These are phyloP conservation scores for Nannizziopsis barbatae DNA, from an alignment of 2,329 filamentous ascomycete genomes.

Conservation along the genomic window DNA sequence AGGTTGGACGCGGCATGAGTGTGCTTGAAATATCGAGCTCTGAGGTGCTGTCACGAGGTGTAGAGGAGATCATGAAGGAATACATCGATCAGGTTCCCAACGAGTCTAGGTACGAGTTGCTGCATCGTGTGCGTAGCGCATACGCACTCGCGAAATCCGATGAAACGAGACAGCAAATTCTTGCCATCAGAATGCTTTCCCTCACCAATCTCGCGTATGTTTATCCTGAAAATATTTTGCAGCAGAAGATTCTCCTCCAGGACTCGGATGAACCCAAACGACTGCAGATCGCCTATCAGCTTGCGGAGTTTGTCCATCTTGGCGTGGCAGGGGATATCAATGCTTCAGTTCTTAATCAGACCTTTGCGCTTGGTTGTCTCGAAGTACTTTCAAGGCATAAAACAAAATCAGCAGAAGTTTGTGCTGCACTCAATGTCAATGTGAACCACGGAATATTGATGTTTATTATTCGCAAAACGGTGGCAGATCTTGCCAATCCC, in stretches of 20 bases:
- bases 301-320: conserved; percentile 83
- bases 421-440: conserved; percentile 83
- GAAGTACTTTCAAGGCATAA: conserved; percentile 77
- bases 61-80: conserved; percentile 30
- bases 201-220: conserved; percentile 88
- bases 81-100: conserved; percentile 55
- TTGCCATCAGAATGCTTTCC: conserved; percentile 72
- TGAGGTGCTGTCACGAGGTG: conserved; percentile 31
- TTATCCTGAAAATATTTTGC: conserved; percentile 68
- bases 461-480: conserved; percentile 82
- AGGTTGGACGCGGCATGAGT: conserved; percentile 36
- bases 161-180: conserved; percentile 59
- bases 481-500: conserved; percentile 63
- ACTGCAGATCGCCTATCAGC: conserved; percentile 81
- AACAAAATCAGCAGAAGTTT: conserved; percentile 65
- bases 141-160: conserved; percentile 60
- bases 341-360: conserved; percentile 67
- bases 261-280: conserved; percentile 82
- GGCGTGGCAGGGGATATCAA: conserved; percentile 55
- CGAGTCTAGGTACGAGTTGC: conserved; percentile 67
- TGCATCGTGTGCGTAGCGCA: conserved; percentile 73
- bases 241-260: conserved; percentile 73
- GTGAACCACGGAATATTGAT: conserved; percentile 93
- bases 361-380: conserved; percentile 66
- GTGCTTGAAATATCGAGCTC: conserved; percentile 52